A percentile compares a stretch with the other conserved stretches of the same genome.
Conservation (phyloP, 2,329 filamentous ascomycete genomes). For the Penicillium nordicum region DNA sequence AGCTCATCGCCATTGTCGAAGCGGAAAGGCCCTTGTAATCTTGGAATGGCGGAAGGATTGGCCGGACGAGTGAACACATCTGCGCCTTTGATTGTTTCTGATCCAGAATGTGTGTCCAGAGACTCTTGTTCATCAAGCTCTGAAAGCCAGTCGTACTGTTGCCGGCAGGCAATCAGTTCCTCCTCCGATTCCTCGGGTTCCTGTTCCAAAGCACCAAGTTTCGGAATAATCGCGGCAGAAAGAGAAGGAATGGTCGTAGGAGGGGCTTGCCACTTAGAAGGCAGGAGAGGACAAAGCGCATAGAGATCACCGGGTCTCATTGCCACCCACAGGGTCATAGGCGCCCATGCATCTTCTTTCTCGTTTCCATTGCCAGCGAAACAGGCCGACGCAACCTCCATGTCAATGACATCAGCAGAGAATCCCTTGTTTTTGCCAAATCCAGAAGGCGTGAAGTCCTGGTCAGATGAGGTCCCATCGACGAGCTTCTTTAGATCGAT, state of each 20-base stretch:
- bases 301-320: conserved; percentile 94
- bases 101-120: conserved; percentile 35
- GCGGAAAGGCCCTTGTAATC: conserved; percentile 61
- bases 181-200: conserved; percentile 44
- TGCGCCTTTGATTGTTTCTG: conserved; percentile 40
- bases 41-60: conserved; percentile 54
- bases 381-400: conserved; percentile 86
- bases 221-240: conserved; percentile 76
- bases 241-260: conserved; percentile 75
- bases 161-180: conserved; percentile 47
- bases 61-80: conserved; percentile 57
- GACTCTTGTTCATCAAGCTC: conserved; percentile 56
- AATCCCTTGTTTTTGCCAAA: conserved; percentile 75
- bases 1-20: conserved; percentile 50
- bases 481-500: conserved; percentile 86
- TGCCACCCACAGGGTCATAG: conserved; percentile 96
- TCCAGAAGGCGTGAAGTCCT: conserved; percentile 76
- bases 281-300: conserved; percentile 84
- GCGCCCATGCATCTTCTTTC: conserved; percentile 71
- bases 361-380: conserved; percentile 70
- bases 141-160: conserved; percentile 59
- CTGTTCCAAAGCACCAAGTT: conserved; percentile 50
- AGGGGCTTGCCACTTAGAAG: conserved; percentile 77
- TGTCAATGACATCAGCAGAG: conserved; percentile 84
- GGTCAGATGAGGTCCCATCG: conserved; percentile 75